Base-by-base conservation (phyloP, 1,284 basidiomycete genomes). In the Ganoderma sp. region DNA sequence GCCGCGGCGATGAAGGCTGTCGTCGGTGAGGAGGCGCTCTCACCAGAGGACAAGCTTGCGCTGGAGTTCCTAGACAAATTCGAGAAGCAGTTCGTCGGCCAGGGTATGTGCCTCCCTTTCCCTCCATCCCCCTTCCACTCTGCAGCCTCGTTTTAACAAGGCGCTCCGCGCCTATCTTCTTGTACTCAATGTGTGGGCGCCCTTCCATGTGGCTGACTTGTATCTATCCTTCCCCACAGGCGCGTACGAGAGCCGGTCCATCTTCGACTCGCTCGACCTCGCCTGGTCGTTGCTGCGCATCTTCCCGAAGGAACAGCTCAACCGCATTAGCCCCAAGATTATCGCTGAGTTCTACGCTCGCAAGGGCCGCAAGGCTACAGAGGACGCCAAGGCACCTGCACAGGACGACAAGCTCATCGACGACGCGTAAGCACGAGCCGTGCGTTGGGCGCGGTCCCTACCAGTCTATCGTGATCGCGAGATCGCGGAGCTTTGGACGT, bases 1-100 rank as follows among this genome's bases (percentile, higher is more conserved):
- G 98, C 98, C 41, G 96, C 97, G 0, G 88, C 97, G 4, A 99
- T 99, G 98, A 99, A 99, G 83, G 98, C 98, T 66, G 98, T 99
- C 60, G 98, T 99, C 61, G 98, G 98, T 79, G 98, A 99, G 81
- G 98, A 99, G 80, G 97, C 98, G 7, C 83, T 99, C 73, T 96
- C 94, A 42, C 84, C 90, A 0, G 97, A 99, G 80, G 97, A 99
- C 80, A 97, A 97, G 82, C 85, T 96, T 60, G 95, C 96, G 5
- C 83, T 97, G 65, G 95, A 97, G 79, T 97, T 98, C 85, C 82
- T 97, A 74, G 94, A 95, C 80, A 95, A 96, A 80, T 98, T 98
- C 81, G 96, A 98, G 83, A 90, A 90, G 71, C 91, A 96, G 76
- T 98, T 98, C 79, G 96, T 98, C 61, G 94, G 94, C 63, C 96